These are phyloP conservation scores for Dentipellis fragilis DNA, from an alignment of 768 basidiomycete species.

Conservation along the genomic window DNA sequence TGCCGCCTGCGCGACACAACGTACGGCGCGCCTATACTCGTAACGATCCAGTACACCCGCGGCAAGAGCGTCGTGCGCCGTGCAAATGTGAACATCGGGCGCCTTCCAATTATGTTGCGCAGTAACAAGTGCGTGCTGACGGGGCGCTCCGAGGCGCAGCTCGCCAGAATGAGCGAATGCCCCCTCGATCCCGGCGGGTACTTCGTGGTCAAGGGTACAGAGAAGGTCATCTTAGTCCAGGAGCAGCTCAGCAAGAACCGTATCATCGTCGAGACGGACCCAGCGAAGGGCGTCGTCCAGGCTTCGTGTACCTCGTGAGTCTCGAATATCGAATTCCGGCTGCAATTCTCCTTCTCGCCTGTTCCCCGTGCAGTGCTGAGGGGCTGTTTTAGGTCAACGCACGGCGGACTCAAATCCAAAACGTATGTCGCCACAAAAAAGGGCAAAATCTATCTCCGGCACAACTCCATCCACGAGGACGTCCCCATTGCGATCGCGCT, in stretches of 20 bases:
- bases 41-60: constrained; percentile 90
- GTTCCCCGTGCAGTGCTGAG: constrained; percentile 6
- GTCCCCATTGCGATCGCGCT: constrained; percentile 94
- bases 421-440: constrained; percentile 96
- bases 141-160: constrained; percentile 61
- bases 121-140: constrained; percentile 92
- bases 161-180: constrained; percentile 95
- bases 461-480: constrained; percentile 96
- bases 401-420: constrained; percentile 87
- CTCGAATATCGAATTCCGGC: neutral
- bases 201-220: constrained; percentile 97
- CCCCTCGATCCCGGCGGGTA: constrained; percentile 99
- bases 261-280: constrained; percentile 95
- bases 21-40: constrained; percentile 86
- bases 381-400: constrained; percentile 48
- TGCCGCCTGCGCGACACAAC: constrained; percentile 93
- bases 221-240: constrained; percentile 98
- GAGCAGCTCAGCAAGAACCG: constrained; percentile 98
- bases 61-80: constrained; percentile 83
- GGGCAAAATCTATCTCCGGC: constrained; percentile 88
- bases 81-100: constrained; percentile 77
- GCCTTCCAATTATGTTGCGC: constrained; percentile 92
- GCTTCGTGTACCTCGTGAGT: constrained; percentile 94
- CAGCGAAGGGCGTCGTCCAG: constrained; percentile 81
- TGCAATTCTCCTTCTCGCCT: neutral